These are phyloP conservation scores for Gamarada debralockiae DNA, from an alignment of 495 filamentous ascomycete species.

Conservation along the genomic window DNA sequence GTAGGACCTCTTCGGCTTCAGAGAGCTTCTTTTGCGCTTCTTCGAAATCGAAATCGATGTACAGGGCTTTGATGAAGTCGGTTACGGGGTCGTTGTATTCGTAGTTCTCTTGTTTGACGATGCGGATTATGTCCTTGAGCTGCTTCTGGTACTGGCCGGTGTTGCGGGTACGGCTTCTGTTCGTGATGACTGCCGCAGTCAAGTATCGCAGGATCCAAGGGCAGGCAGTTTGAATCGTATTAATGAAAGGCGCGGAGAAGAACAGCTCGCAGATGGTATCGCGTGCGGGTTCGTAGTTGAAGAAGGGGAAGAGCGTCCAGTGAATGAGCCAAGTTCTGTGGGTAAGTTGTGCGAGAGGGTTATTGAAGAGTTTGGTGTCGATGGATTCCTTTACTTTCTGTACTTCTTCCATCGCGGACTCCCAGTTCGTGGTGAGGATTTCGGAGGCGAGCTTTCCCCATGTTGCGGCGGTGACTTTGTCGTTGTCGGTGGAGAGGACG, in stretches of 20 bases:
- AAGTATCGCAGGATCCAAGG: conserved; percentile 97
- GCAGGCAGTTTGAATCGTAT: conserved; percentile 97
- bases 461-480: conserved; percentile 89
- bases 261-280: conserved; percentile 91
- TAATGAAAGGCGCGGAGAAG: conserved; percentile 95
- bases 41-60: conserved; percentile 98
- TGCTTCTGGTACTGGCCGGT: conserved; percentile 91
- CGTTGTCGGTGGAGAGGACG: conserved; percentile 94
- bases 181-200: conserved; percentile 92
- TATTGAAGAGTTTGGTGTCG: conserved; percentile 89
- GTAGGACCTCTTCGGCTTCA: conserved; percentile 87
- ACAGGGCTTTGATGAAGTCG: conserved; percentile 92
- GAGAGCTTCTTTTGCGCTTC: conserved; percentile 90
- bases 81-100: conserved; percentile 96
- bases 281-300: conserved; percentile 91
- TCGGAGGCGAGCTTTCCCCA: conserved; percentile 96
- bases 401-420: conserved; percentile 91
- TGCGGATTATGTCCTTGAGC: conserved; percentile 90
- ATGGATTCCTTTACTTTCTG: conserved; percentile 90
- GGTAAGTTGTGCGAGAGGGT: conserved; percentile 87
- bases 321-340: conserved; percentile 96
- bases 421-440: conserved; percentile 91
- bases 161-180: conserved; percentile 79
- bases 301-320: conserved; percentile 98
- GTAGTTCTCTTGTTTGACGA: conserved; percentile 94